Evolutionary conservation across 495 filamentous ascomycete species (phyloP).

Genomic region (Parathielavia hyrcaniae): DNA sequence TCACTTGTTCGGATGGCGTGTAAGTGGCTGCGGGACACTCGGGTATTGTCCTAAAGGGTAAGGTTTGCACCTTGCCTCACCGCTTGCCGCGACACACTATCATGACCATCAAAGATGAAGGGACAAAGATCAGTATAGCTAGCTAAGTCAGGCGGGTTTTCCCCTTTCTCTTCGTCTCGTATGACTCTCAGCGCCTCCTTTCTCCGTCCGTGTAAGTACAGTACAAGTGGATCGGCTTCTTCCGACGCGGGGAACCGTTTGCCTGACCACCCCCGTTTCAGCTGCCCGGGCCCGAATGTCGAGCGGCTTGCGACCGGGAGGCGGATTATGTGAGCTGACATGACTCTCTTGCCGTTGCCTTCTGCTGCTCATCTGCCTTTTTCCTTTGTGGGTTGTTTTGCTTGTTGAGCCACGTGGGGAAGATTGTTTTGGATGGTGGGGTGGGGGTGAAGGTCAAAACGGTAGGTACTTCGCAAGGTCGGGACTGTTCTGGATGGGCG

Average conservation of each 20-base stretch:
- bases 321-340: no score
- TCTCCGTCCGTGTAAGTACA: no score
- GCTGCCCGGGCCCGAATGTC: background rate
- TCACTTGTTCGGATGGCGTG: background rate
- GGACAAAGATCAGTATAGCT: no score
- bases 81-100: no score
- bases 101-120: no score
- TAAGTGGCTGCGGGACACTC: no score
- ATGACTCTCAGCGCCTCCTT: no score
- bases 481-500: background rate
- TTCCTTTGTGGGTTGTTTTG: constrained; percentile 2
- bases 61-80: no score
- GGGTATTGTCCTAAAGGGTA: no score
- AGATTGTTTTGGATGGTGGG: background rate
- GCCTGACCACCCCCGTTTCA: background rate
- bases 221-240: no score
- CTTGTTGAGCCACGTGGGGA: constrained; percentile 1
- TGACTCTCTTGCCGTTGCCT: background rate
- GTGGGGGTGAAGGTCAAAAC: background rate
- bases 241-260: background rate
- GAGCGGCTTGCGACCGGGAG: background rate
- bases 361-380: background rate
- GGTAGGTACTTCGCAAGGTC: background rate
- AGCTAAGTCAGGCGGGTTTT: no score
- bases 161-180: no score